Base-by-base conservation (phyloP, 2,329 filamentous ascomycete genomes). In the Neurospora crassa region DNA sequence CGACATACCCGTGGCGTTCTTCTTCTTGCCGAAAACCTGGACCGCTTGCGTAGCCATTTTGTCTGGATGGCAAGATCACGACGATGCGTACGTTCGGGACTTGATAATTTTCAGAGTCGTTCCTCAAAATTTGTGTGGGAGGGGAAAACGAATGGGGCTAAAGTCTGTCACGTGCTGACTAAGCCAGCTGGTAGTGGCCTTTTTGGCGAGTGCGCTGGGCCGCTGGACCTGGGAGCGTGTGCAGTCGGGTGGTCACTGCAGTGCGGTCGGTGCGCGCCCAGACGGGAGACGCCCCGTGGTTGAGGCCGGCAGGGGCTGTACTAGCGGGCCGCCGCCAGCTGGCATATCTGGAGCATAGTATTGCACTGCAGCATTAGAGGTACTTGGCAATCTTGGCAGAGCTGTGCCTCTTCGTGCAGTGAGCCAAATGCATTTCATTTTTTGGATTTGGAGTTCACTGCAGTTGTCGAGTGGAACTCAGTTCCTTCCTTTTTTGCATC, bases 21-120 rank as follows among this genome's bases (percentile, higher is more conserved):
- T 93, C 89, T 94, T 94, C 91, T 97, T 97, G 91, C 94, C 94
- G 91, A 97, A 97, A 92, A 93, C 97, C 90, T 97, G 94, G 82
- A 94, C 91, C 85, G 89, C 92, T 86, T 92, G 90, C 79, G 90
- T 86, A 85, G 91, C 91, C 90, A 93, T 93, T 85, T 83, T 92
- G 75, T 73, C 70, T 87, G 67, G 73, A 70, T 77, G 75, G 74
- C 75, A 73, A 74, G 75, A 77, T 73, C 73, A 70, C 76, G 75
- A 76, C 74, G 75, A 72, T 75, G 47, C 72, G 75, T 75, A 74
- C 72, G 75, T 76, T 74, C 72, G 69, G 68, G 73, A 63, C 53
- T 74, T 73, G 74, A 72, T 63, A 73, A 72, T 74, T 76, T 77
- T 76, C 70, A 72, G 70, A 69, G 72, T 63, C 71, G 69, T 70